Percentiles rank a stretch among this genome's conserved stretches.
These are phyloP conservation scores for Aspergillus sergii DNA, from an alignment of 2,329 filamentous ascomycete genomes.

Conservation along the genomic window DNA sequence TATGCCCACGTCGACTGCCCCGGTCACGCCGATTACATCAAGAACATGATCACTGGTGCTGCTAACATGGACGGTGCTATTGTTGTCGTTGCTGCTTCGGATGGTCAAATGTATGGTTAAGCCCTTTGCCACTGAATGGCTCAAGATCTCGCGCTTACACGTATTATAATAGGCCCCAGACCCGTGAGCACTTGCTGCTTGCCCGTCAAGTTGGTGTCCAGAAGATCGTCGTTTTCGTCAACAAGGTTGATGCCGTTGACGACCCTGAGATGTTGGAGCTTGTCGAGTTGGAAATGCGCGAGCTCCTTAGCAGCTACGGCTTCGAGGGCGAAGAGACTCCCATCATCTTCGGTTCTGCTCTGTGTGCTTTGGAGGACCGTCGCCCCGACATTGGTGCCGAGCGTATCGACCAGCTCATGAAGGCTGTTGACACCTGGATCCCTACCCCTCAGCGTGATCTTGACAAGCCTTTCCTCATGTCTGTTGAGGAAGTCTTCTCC, in stretches of 20 bases:
- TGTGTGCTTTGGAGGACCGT: conserved; percentile 88
- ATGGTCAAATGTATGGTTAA: conserved; percentile 82
- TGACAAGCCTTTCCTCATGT: conserved; percentile 99
- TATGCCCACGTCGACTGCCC: conserved; percentile 99
- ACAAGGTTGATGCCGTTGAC: conserved; percentile 97
- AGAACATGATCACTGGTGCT: conserved; percentile 99
- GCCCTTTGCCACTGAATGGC: not conserved
- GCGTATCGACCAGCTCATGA: conserved; percentile 90
- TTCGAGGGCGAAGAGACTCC: conserved; percentile 98
- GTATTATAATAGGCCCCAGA: conserved; percentile 71
- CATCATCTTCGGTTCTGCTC: conserved; percentile 93
- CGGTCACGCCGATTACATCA: conserved; percentile 99
- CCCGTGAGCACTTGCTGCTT: conserved; percentile 94
- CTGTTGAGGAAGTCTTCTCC: conserved; percentile 90
- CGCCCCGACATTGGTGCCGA: conserved; percentile 80
- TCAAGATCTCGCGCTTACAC: conserved; percentile 23
- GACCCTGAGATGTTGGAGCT: conserved; percentile 99
- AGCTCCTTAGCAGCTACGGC: conserved; percentile 87
- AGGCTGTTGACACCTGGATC: conserved; percentile 92
- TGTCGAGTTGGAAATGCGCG: conserved; percentile 99
- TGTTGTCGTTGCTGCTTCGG: conserved; percentile 96
- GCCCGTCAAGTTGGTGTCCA: conserved; percentile 98
- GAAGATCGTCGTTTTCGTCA: conserved; percentile 98
- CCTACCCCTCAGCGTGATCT: conserved; percentile 90
- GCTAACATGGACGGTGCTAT: conserved; percentile 99